These are phyloP conservation scores for Phytophthora idaei DNA, from an alignment of 352 stramenopile species.

Conservation along the genomic window DNA sequence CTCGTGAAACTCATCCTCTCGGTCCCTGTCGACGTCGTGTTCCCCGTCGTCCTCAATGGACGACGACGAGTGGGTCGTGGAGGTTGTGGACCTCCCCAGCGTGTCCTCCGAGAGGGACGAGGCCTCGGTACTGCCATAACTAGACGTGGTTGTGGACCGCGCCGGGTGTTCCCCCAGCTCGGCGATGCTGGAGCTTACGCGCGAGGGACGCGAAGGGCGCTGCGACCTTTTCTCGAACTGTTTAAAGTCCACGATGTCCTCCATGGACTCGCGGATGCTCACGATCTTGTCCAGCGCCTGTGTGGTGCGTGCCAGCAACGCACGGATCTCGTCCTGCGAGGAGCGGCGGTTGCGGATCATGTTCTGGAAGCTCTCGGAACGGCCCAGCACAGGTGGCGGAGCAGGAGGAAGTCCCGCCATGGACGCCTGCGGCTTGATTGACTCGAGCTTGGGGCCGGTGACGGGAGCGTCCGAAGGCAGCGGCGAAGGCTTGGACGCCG, in stretches of 20 bases:
- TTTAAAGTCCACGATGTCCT: constrained; percentile 80
- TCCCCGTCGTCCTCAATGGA: constrained; percentile 48
- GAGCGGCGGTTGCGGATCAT: constrained; percentile 42
- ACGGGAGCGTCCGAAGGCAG: constrained; percentile 17
- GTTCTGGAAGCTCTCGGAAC: constrained; percentile 23
- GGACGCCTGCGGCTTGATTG: constrained; percentile 27
- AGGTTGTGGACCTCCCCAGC: constrained; percentile 55
- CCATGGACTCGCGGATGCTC: constrained; percentile 85
- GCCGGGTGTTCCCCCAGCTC: constrained; percentile 30
- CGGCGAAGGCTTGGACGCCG: constrained; percentile 12
- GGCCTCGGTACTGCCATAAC: constrained; percentile 63
- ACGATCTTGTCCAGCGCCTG: constrained; percentile 82
- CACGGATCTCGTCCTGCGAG: constrained; percentile 79
- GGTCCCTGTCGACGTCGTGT: constrained; percentile 42
- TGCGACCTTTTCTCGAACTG: constrained; percentile 67
- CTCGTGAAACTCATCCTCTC: constrained; percentile 26
- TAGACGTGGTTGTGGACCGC: constrained; percentile 41
- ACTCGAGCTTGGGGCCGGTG: constrained; percentile 34
- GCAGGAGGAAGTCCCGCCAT: constrained; percentile 28
- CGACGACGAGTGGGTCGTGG: constrained; percentile 48
- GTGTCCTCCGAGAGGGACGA: constrained; percentile 48
- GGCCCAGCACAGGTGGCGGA: constrained; percentile 4
- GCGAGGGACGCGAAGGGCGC: constrained; percentile 30
- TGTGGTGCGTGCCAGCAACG: constrained; percentile 69
- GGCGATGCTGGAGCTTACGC: constrained; percentile 41